Percentiles rank a stretch among this genome's conserved stretches.
Conservation (phyloP, 2,329 filamentous ascomycete species). For the Grosmannia serpens region DNA sequence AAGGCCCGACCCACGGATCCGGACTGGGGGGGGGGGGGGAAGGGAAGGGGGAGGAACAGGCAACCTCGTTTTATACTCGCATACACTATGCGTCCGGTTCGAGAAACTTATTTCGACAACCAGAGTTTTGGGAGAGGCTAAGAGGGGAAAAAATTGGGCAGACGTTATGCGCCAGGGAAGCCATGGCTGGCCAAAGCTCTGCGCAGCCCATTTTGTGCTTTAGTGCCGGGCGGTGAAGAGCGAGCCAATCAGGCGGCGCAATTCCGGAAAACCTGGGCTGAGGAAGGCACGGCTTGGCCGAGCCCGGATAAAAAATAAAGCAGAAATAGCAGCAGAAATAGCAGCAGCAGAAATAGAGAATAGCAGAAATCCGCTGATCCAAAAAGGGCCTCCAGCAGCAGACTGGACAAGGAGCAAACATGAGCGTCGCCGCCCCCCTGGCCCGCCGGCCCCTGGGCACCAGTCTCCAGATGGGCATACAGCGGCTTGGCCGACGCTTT, state of each 20-base stretch:
- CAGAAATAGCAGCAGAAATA: background rate
- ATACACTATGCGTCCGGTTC: background rate
- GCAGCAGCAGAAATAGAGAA: background rate
- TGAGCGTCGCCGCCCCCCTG: constrained; percentile 7
- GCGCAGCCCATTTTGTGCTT: background rate
- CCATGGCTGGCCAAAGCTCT: background rate
- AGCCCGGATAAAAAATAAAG: background rate
- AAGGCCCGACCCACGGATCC: background rate
- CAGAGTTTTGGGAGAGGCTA: background rate
- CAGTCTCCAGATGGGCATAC: constrained; percentile 4
- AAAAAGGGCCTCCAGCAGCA: background rate
- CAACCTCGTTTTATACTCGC: background rate
- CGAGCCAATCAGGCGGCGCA: background rate
- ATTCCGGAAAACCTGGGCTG: background rate
- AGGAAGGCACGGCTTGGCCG: too few relatives aligned
- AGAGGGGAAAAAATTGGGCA: background rate
- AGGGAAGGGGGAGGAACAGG: too few relatives aligned
- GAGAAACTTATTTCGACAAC: background rate
- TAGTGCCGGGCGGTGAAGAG: constrained; percentile 1
- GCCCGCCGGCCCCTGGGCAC: constrained; percentile 8
- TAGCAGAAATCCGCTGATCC: background rate
- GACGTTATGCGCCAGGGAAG: background rate
- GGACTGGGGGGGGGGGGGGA: background rate
- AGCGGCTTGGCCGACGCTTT: constrained; percentile 3
- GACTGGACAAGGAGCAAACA: background rate